Evolutionary conservation across 1,139 yeast genomes (phyloP), one percentile per base, ranked within the genome.

Genomic region (Blastobotrys elegans): DNA sequence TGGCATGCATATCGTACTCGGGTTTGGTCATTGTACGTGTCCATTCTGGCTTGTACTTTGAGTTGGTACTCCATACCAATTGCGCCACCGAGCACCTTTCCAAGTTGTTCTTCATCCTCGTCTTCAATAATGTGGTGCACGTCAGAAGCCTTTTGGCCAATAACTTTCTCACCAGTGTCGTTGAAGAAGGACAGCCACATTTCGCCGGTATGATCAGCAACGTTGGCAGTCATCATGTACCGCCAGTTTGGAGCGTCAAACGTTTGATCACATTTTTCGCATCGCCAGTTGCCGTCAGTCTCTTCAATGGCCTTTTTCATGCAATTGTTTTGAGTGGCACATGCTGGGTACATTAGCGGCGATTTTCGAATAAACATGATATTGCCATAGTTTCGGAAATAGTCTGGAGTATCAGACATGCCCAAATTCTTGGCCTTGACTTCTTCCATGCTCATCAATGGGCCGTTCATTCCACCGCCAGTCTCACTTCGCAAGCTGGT

Each of bases 121-220:
- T 63, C 72, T 20, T 74, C 75, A 60, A 76, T 76, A 54, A 80
- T 60, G 40, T 71, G 71, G 47, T 75, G 67, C 53, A 90, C 68
- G 43, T 84, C 88, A 41, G 77, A 74, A 0, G 97, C 98, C 30
- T 79, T 68, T 2, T 41, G 16, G 2, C 89, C 92, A 47, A 92
- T 68, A 42, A 94, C 67, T 54, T 73, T 72, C 42, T 72, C 74
- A 0, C 95, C 97, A 56, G 84, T 85, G 31, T 84, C 92, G 64
- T 92, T 96, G 62, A 94, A 94, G 49, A 86, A 72, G 0, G 95
- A 84, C 31, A 86, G 70, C 96, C 97, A 89, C 53, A 89, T 69
- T 64, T 84, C 92, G 22, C 90, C 95, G 2, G 95, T 75, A 52
- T 75, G 73, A 65, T 94, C 99, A 62, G 81, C 75, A 11, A 89